Percentiles rank a stretch among this genome's conserved stretches.
These are phyloP conservation scores for Brassica incana DNA, from an alignment of 345 rosid genomes.

Conservation along the genomic window DNA sequence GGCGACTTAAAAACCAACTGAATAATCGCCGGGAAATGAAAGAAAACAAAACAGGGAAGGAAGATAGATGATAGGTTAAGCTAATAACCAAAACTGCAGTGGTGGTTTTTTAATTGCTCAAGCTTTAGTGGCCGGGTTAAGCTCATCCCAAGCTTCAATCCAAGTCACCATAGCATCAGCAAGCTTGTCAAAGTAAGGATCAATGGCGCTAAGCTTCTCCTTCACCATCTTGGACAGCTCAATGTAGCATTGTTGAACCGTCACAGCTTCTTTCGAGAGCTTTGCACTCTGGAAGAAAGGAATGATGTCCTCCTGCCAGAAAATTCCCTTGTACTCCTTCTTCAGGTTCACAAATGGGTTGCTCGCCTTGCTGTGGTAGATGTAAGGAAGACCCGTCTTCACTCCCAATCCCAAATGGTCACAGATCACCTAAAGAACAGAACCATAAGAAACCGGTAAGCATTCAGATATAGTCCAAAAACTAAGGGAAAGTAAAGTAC, in stretches of 20 bases:
- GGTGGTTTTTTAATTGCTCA: slow-evolving; percentile 26
- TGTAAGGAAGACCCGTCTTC: slow-evolving; percentile 88
- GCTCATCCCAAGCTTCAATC: slow-evolving; percentile 94
- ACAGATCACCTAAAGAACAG: slow-evolving; percentile 59
- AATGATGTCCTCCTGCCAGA: slow-evolving; percentile 94
- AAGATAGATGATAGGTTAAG: slow-evolving; percentile 36
- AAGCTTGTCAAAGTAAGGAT: slow-evolving; percentile 78
- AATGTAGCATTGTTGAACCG: slow-evolving; percentile 81
- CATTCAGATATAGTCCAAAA: background rate
- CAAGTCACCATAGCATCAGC: slow-evolving; percentile 93
- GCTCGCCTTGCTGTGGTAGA: slow-evolving; percentile 95
- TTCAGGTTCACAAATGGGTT: slow-evolving; percentile 86
- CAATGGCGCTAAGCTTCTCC: slow-evolving; percentile 67
- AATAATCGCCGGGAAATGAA: slow-evolving; percentile 22
- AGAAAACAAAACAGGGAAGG: background rate
- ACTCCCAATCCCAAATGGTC: slow-evolving; percentile 86
- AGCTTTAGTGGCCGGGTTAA: slow-evolving; percentile 56
- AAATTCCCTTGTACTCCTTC: slow-evolving; percentile 91
- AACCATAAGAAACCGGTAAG: background rate
- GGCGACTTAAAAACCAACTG: slow-evolving; percentile 29
- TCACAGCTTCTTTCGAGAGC: slow-evolving; percentile 81
- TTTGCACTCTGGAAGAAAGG: slow-evolving; percentile 77
- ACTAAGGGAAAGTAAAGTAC: slow-evolving; percentile 15
- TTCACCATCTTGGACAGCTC: slow-evolving; percentile 80
- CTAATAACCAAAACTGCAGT: slow-evolving; percentile 44